Base-by-base conservation (phyloP, 225 moss, liverwort and hornwort genomes). In the Polytrichum commune region DNA sequence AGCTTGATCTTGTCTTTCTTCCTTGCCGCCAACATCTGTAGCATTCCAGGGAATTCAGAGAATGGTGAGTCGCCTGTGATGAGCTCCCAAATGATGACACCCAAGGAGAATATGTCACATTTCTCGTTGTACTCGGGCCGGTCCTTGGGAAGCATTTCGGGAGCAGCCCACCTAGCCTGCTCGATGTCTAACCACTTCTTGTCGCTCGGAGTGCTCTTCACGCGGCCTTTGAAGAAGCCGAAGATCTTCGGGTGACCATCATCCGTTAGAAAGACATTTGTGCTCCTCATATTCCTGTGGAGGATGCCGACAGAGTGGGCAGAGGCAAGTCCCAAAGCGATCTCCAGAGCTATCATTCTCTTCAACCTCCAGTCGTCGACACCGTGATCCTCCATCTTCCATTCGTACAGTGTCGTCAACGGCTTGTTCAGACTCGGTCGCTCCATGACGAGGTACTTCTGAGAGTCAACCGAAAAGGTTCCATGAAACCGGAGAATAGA, bases 201-300 rank as follows among this genome's bases (percentile, higher is more conserved):
- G 57, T 72, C 72, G 67, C 80, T 80, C 9, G 27, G 27, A 5
- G 23, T 4, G 29, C 53, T 53, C 27, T 64, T 76, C 30, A 76
- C 46, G 19, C 72, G 25, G 25, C 25, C 25, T 25, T 25, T 25
- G 25, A 25, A 25, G 25, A 25, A 25, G 75, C 72, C 80, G 27
- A 67, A 72, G 67, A 76, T 70, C 30, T 80, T 76, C 0, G 72
- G 67, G 57, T 71, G 76, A 29, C 68, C 72, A 38, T 80, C 72
- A 0, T 80, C 68, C 8, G 76, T 76, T 8, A 80, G 35, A 61
- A 68, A 80, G 35, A 80, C 24, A 67, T 72, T 80, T 29, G 60
- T 5, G 26, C 76, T 80, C 33, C 76, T 72, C 76, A 80, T 32
- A 27, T 72, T 80, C 75, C 3, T 80, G 29, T 80, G 80, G 23